phyloP scores from a whole-genome alignment of 805 yeast genomes.

The Saturnispora quitensis region DNA sequence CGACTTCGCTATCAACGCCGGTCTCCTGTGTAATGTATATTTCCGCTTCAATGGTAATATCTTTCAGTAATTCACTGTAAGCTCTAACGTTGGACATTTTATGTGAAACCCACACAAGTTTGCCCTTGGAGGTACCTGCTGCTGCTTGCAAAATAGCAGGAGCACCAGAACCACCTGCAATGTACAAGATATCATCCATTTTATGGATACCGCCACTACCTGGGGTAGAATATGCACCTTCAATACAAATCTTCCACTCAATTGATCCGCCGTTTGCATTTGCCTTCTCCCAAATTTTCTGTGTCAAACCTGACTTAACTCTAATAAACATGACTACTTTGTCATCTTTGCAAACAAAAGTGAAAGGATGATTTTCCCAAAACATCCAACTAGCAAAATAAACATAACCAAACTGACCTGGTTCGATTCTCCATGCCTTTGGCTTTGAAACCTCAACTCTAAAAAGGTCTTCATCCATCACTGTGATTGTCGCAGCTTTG shows the following conservation, averaged over 20 bases:
- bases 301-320: conserved; percentile 46
- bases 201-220: conserved; percentile 36
- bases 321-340: conserved; percentile 35
- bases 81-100: conserved; percentile 37
- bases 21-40: conserved; percentile 32
- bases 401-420: conserved; percentile 50
- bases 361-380: conserved; percentile 73
- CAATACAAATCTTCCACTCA: conserved; percentile 31
- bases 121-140: conserved; percentile 23
- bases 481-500: conserved; percentile 12
- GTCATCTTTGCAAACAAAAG: conserved; percentile 35
- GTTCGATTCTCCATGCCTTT: conserved; percentile 35
- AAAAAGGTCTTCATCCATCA: conserved; percentile 6
- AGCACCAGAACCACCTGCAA: conserved; percentile 68
- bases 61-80: conserved; percentile 28
- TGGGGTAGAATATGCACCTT: conserved; percentile 59
- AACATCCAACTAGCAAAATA: conserved; percentile 44
- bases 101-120: conserved; percentile 54
- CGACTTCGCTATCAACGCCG: conserved; percentile 1
- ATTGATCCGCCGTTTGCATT: conserved; percentile 4
- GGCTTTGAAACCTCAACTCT: conserved; percentile 8
- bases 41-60: conserved; percentile 22
- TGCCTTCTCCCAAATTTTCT: conserved; percentile 28
- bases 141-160: conserved; percentile 44
- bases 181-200: conserved; percentile 41